Evolutionary conservation across 2,329 filamentous ascomycete species (phyloP).

Genomic region (Ustulina deusta): DNA sequence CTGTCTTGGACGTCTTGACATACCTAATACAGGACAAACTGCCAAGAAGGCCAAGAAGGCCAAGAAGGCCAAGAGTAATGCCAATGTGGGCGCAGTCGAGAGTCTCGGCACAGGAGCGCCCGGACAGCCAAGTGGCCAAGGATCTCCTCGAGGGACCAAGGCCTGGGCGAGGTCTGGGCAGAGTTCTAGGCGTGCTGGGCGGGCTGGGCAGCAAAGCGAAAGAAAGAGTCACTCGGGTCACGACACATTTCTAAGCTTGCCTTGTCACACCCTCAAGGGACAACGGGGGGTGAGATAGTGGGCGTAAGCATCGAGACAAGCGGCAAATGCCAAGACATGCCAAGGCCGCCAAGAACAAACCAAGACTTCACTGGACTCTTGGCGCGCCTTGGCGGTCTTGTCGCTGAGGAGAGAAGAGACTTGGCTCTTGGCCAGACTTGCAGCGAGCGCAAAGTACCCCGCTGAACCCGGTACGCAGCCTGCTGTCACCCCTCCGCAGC

Average conservation of each 20-base stretch:
- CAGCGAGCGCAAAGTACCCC: constrained; percentile 39
- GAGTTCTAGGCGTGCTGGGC: constrained; percentile 19
- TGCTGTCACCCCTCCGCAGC: constrained; percentile 42
- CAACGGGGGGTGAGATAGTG: constrained; percentile 6
- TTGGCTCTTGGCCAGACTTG: constrained; percentile 27
- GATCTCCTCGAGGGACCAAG: constrained; percentile 25
- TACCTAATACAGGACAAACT: constrained; percentile 17
- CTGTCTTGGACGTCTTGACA: neutral
- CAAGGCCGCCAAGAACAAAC: constrained; percentile 46
- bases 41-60: constrained; percentile 35
- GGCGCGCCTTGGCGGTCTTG: constrained; percentile 49
- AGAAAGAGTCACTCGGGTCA: constrained; percentile 21
- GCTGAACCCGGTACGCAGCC: constrained; percentile 39
- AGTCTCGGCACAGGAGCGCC: constrained; percentile 48
- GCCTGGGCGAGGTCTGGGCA: constrained; percentile 23
- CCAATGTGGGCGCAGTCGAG: constrained; percentile 47
- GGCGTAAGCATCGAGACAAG: constrained; percentile 43
- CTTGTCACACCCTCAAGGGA: constrained; percentile 13
- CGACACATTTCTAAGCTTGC: constrained; percentile 14
- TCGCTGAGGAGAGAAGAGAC: constrained; percentile 43
- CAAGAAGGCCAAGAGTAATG: constrained; percentile 34
- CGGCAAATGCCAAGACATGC: constrained; percentile 32
- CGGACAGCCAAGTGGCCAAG: constrained; percentile 36
- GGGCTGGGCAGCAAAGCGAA: constrained; percentile 8
- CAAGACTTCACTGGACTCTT: constrained; percentile 44